Evolutionary conservation across 2,329 filamentous ascomycete genomes (phyloP), one percentile per base, ranked within the genome.

Genomic region (Penicillium sp.): DNA sequence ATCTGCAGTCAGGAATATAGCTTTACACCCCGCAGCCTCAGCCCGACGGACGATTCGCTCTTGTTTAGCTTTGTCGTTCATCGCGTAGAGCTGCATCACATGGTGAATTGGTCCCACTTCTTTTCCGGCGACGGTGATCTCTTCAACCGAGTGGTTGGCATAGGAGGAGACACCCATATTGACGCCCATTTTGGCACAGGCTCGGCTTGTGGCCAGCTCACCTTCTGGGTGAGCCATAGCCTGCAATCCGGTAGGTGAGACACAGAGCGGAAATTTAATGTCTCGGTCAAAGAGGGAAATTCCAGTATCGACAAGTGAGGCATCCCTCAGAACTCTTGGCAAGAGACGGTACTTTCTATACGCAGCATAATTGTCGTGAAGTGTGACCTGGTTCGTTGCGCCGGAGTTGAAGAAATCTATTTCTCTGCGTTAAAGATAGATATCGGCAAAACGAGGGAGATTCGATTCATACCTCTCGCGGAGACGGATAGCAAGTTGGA

Each of bases 401-500:
- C 83, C 83, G 52, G 81, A 82, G 63, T 85, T 84, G 71, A 80
- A 84, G 71, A 84, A 85, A 50, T 84, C 82, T 77, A 38, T 35
- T 25, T 42, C 23, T 13, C 23, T 21, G n/a, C 52, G 47, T 62
- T 59, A 54, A 41, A 25, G 8, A 42, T 37, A 43, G 9, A 12
- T 17, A 31, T 33, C 13, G 7, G 21, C n/a, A 27, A 19, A 7
- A 42, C 3, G 5, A 29, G 6, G 19, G 43, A 37, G 13, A 35
- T 9, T 12, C 17, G 15, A 29, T 21, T 12, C 2, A 48, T 62
- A 65, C 62, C 63, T 64, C 54, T 56, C 23, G 47, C 62, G 27
- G 57, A 45, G 2, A 38, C 21, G 10, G 63, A 53, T 1, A 65
- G 48, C 7, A 45, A 56, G 15, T 46, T 40, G 8, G 60, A 64